phyloP scores from a whole-genome alignment of 768 basidiomycete species.

The Collybia sordida region DNA sequence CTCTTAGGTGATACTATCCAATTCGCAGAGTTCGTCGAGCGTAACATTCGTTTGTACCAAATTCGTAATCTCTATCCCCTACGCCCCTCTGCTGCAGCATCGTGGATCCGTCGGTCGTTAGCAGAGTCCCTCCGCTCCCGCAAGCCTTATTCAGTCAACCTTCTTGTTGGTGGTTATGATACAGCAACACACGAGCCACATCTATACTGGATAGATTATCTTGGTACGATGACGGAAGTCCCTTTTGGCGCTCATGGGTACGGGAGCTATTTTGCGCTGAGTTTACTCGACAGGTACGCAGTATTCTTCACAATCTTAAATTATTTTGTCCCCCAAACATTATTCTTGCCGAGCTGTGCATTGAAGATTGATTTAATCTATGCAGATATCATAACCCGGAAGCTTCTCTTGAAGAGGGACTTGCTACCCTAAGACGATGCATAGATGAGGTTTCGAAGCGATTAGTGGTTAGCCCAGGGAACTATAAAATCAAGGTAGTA shows the following conservation, averaged over 20 bases:
- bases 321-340: not conserved
- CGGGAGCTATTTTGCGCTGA: conserved; percentile 88
- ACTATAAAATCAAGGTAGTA: conserved; percentile 87
- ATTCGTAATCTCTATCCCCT: conserved; percentile 92
- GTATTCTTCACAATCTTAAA: not conserved
- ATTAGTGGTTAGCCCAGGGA: conserved; percentile 74
- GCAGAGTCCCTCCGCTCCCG: conserved; percentile 89
- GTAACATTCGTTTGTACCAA: conserved; percentile 94
- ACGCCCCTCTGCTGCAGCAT: conserved; percentile 86
- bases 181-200: conserved; percentile 67
- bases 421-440: conserved; percentile 82
- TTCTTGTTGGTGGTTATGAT: conserved; percentile 93
- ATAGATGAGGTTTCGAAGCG: conserved; percentile 87
- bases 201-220: conserved; percentile 95
- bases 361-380: not conserved
- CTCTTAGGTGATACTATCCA: conserved; percentile 87
- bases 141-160: conserved; percentile 86
- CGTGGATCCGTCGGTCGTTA: conserved; percentile 91
- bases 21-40: conserved; percentile 94
- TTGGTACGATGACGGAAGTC: conserved; percentile 85
- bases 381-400: conserved; percentile 88
- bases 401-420: conserved; percentile 80
- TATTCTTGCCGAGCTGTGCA: not conserved
- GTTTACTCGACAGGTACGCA: conserved; percentile 87
- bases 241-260: conserved; percentile 97